Conservation (phyloP, 2,329 filamentous ascomycete genomes). For the Phaeomoniella chlamydospora region DNA sequence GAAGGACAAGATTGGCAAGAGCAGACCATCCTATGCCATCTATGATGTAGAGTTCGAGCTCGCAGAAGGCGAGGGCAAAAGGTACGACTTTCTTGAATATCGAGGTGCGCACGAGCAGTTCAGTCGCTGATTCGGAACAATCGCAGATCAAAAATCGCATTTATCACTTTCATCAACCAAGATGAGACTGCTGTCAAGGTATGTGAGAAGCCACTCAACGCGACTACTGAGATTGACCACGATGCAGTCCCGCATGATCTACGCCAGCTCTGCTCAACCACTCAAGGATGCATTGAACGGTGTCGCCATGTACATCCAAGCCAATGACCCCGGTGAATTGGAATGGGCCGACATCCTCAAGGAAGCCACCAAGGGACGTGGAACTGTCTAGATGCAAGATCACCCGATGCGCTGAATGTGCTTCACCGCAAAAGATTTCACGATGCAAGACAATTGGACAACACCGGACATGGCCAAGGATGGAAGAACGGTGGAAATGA, state of each 20-base stretch:
- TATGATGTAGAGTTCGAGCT: constrained; percentile 36
- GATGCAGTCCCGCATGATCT: constrained; percentile 31
- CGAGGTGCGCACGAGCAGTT: not conserved
- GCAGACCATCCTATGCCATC: constrained; percentile 32
- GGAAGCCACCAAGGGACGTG: constrained; percentile 16
- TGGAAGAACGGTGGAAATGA: no score
- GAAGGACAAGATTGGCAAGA: constrained; percentile 26
- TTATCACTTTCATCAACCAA: constrained; percentile 24
- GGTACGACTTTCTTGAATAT: constrained; percentile 22
- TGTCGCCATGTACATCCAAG: constrained; percentile 16
- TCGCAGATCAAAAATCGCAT: constrained; percentile 33
- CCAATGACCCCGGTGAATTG: constrained; percentile 18
- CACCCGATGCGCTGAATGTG: no score
- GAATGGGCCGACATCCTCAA: constrained; percentile 18
- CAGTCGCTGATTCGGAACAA: not conserved
- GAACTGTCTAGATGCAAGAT: constrained; percentile 3
- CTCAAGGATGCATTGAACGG: constrained; percentile 33
- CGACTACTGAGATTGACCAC: constrained; percentile 7
- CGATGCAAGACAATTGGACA: no score
- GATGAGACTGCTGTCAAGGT: constrained; percentile 13
- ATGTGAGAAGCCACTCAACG: not conserved
- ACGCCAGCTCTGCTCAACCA: constrained; percentile 32
- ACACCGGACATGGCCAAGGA: no score
- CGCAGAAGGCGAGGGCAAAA: constrained; percentile 30
- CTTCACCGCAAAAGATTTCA: no score